Percentiles rank a stretch among this genome's conserved stretches.
Evolutionary conservation across 371 early-diverging fungal species (phyloP).

Genomic region (Mucor piriformis): DNA sequence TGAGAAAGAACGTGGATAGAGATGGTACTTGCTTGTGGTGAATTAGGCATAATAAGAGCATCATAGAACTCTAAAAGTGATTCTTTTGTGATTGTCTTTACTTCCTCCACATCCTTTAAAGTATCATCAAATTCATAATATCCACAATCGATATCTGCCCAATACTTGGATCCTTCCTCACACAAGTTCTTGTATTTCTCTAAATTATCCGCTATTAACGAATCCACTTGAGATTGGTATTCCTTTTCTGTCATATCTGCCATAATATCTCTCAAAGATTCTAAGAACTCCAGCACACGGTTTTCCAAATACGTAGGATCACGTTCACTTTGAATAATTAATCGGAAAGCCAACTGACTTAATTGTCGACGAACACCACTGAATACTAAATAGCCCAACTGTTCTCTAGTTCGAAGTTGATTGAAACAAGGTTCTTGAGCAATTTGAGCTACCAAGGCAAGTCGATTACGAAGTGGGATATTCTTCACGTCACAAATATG

Average conservation of each 20-base stretch:
- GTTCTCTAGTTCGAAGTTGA: constrained; percentile 89
- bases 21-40: constrained; percentile 59
- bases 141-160: constrained; percentile 74
- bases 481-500: constrained; percentile 63
- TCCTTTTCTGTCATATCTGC: constrained; percentile 71
- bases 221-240: constrained; percentile 71
- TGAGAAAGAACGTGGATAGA: constrained; percentile 71
- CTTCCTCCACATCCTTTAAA: constrained; percentile 57
- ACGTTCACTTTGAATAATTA: constrained; percentile 87
- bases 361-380: constrained; percentile 65
- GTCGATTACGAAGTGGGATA: constrained; percentile 54
- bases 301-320: constrained; percentile 81
- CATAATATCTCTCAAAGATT: constrained; percentile 53
- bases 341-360: constrained; percentile 62
- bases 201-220: constrained; percentile 68
- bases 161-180: constrained; percentile 77
- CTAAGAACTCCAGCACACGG: constrained; percentile 78
- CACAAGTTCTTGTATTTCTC: constrained; percentile 85
- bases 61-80: constrained; percentile 64
- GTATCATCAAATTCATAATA: constrained; percentile 85
- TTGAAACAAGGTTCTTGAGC: constrained; percentile 89
- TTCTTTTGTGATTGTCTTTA: constrained; percentile 51
- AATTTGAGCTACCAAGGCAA: constrained; percentile 75
- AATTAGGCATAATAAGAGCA: constrained; percentile 55
- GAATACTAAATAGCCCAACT: constrained; percentile 85